A percentile compares a stretch with the other conserved stretches of the same genome.
Evolutionary conservation across 1,284 basidiomycete species (phyloP).

Genomic region (Amylostereum areolatum): DNA sequence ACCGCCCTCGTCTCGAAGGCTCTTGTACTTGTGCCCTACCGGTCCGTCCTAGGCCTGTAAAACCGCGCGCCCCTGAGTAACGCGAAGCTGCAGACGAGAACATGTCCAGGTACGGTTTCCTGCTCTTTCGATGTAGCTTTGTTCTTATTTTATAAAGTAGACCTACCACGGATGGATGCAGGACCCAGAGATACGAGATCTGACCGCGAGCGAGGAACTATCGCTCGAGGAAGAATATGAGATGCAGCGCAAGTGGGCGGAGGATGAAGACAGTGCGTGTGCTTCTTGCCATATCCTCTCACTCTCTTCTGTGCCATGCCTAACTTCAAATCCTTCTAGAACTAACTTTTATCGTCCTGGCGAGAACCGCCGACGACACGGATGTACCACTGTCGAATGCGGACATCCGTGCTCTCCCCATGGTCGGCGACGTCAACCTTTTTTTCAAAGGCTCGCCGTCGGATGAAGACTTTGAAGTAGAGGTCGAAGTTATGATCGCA

Average conservation of each 20-base stretch:
- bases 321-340: constrained; percentile 36
- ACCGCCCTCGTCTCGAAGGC: constrained; percentile 57
- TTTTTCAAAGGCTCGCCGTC: constrained; percentile 62
- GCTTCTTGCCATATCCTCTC: background rate
- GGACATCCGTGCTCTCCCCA: constrained; percentile 44
- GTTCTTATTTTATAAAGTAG: too few species aligned
- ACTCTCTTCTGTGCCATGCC: constrained; percentile 1
- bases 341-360: constrained; percentile 87
- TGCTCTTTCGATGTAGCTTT: too few species aligned
- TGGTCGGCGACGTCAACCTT: constrained; percentile 93
- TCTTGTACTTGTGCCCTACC: constrained; percentile 72
- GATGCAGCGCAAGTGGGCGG: constrained; percentile 94
- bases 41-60: too few species aligned
- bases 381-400: constrained; percentile 24
- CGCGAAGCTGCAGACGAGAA: too few species aligned
- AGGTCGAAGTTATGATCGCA: constrained; percentile 85
- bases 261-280: constrained; percentile 77
- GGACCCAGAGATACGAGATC: constrained; percentile 63
- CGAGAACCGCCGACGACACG: constrained; percentile 28
- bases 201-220: constrained; percentile 86
- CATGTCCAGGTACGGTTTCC: too few species aligned
- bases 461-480: constrained; percentile 45
- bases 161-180: constrained; percentile 93
- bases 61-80: too few species aligned
- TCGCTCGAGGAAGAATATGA: constrained; percentile 81